Evolutionary conservation across 805 yeast genomes (phyloP).

Genomic region (Yarrowia bubula): DNA sequence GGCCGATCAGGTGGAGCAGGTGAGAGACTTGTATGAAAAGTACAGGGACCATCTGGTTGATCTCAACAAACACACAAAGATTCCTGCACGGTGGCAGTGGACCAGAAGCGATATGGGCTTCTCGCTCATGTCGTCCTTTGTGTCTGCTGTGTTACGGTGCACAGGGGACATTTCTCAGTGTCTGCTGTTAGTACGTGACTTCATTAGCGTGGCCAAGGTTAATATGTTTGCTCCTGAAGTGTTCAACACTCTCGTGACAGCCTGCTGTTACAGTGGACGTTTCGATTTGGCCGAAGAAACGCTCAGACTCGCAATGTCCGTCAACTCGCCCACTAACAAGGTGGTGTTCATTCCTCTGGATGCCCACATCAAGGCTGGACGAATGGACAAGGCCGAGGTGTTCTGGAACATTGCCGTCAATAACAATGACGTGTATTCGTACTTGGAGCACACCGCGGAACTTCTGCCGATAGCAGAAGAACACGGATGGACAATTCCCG

Average conservation of each 20-base stretch:
- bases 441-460: not conserved
- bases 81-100: not conserved
- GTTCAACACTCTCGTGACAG: constrained; percentile 10
- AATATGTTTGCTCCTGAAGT: constrained; percentile 19
- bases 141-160: not conserved
- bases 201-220: not conserved
- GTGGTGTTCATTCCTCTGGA: constrained; percentile 15
- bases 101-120: not conserved
- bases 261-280: not conserved
- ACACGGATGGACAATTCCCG: constrained; percentile 3
- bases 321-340: constrained; percentile 16
- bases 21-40: constrained; percentile 1
- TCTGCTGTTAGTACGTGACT: not conserved
- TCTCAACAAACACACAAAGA: not conserved
- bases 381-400: not conserved
- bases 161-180: constrained; percentile 14
- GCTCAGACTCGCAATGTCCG: not conserved
- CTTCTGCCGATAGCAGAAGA: constrained; percentile 5
- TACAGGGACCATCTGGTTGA: not conserved
- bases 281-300: constrained; percentile 14
- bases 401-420: constrained; percentile 15
- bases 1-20: constrained; percentile 6
- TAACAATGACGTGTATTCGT: constrained; percentile 10
- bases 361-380: constrained; percentile 6
- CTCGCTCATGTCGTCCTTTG: not conserved